A percentile compares a stretch with the other conserved stretches of the same genome.
These are phyloP conservation scores for Phellinidium pouzarii DNA, from an alignment of 1,284 basidiomycete genomes.

Conservation along the genomic window DNA sequence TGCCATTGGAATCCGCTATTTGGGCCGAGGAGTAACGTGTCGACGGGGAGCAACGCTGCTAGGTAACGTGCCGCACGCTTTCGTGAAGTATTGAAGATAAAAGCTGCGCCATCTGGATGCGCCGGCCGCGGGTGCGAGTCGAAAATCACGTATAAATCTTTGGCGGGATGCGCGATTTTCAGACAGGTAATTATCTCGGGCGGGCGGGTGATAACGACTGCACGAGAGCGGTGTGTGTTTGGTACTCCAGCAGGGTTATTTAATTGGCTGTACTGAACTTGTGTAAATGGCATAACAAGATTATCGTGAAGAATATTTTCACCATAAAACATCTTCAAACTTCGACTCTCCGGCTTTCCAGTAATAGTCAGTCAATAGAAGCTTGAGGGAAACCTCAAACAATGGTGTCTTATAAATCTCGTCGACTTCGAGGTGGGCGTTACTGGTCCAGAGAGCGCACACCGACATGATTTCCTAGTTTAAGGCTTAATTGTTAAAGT, in stretches of 20 bases:
- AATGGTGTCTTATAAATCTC: slow-evolving; percentile 30
- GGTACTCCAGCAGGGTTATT: slow-evolving; percentile 22
- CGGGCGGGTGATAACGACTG: slow-evolving; percentile 56
- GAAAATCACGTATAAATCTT: slow-evolving; percentile 46
- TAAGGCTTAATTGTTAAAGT: slow-evolving; percentile 1
- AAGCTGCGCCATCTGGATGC: slow-evolving; percentile 51
- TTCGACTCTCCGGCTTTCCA: slow-evolving; percentile 31
- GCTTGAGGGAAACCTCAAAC: slow-evolving; percentile 33
- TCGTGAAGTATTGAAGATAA: slow-evolving; percentile 42
- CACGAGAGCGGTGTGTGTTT: slow-evolving; percentile 22
- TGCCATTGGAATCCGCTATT: slow-evolving; percentile 44
- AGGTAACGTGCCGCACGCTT: slow-evolving; percentile 39
- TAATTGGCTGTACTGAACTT: slow-evolving; percentile 22
- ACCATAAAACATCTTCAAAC: slow-evolving; percentile 44
- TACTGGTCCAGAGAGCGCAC: slow-evolving; percentile 45
- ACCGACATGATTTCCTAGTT: slow-evolving; percentile 46
- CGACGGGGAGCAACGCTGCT: slow-evolving; percentile 41
- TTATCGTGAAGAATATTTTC: slow-evolving; percentile 10
- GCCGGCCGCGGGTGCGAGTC: slow-evolving; percentile 57
- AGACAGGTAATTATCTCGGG: slow-evolving; percentile 59
- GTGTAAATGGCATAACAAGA: background rate
- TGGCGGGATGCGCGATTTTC: slow-evolving; percentile 31
- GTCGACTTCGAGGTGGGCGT: slow-evolving; percentile 52
- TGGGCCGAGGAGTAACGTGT: slow-evolving; percentile 30
- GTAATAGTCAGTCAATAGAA: slow-evolving; percentile 34